Evolutionary conservation across 129 eudicot species (phyloP), one percentile per base, ranked within the genome.

Genomic region (Flaveria bidentis): DNA sequence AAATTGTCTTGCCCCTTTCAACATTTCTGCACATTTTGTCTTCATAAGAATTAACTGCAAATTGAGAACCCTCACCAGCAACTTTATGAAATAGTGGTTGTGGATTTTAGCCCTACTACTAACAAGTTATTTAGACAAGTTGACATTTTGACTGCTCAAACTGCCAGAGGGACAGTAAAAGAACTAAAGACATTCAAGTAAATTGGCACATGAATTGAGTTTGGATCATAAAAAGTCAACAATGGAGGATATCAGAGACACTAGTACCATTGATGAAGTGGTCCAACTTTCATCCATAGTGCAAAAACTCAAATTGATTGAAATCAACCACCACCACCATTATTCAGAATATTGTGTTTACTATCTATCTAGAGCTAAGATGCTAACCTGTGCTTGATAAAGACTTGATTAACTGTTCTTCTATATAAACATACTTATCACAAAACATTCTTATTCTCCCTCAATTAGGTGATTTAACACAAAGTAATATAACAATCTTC

Each of bases 261-360:
- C 57, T 67, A 23, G 50, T 49, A 36, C 75, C 53, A 62, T 65
- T 18, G 41, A 72, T 30, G 60, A 76, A 72, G 82, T 85, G 92
- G 90, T 80, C 87, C 87, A 83, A 47, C 64, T 67, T 74, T 80
- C 84, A 80, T 80, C 30, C 79, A 62, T 47, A 61, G 65, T 56
- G 76, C 79, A 66, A 64, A 77, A 70, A 81, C 72, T 77, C 25
- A 47, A 72, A 81, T 69, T 56, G 80, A 70, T 63, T 76, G 67
- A 60, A 82, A 80, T 46, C 79, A 83, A 71, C 79, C 68, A 85
- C 81, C 70, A 69, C 78, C 75, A 73, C 61, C 76, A 79, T 75
- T 45, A 80, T 80, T 68, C 74, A 28, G 56, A 58, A 58, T 51
- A 50, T 58, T 58, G 67, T 76, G 73, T 22, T 53, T 15, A 46